Evolutionary conservation across 371 early-diverging fungal species (phyloP).

Genomic region (Actinomortierella wolfii): DNA sequence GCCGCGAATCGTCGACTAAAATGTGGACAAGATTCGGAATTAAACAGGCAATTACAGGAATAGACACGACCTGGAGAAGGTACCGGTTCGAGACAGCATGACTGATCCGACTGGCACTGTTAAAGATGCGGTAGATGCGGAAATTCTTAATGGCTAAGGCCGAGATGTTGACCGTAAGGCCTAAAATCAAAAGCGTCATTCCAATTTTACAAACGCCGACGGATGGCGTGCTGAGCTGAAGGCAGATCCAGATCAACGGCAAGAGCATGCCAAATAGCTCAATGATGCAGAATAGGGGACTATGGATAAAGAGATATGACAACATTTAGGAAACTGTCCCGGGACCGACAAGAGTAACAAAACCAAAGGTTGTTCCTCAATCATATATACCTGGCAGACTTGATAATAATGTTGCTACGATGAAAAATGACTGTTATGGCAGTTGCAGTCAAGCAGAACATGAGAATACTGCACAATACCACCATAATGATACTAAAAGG

Average conservation of each 20-base stretch:
- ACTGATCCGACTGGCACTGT: slow-evolving; percentile 43
- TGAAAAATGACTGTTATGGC: slow-evolving; percentile 48
- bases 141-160: slow-evolving; percentile 61
- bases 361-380: too few relatives aligned
- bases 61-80: slow-evolving; percentile 19
- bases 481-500: slow-evolving; percentile 48
- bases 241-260: slow-evolving; percentile 47
- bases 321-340: too few relatives aligned
- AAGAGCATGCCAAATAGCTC: slow-evolving; percentile 54
- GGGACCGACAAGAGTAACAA: too few relatives aligned
- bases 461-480: slow-evolving; percentile 42
- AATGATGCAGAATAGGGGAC: slow-evolving; percentile 59
- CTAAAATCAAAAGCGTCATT: slow-evolving; percentile 2
- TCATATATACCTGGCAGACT: slow-evolving; percentile 64
- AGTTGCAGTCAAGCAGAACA: slow-evolving; percentile 42
- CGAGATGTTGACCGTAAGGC: slow-evolving; percentile 16
- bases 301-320: slow-evolving; percentile 5
- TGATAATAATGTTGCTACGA: slow-evolving; percentile 55
- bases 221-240: slow-evolving; percentile 43
- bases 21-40: slow-evolving; percentile 18
- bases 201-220: slow-evolving; percentile 45
- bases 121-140: slow-evolving; percentile 62
- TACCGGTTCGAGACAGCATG: slow-evolving; percentile 35
- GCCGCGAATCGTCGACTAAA: slow-evolving; percentile 10
- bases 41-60: slow-evolving; percentile 18